Base-by-base conservation (phyloP, 2,329 filamentous ascomycete genomes). In the Fusarium floridanum region DNA sequence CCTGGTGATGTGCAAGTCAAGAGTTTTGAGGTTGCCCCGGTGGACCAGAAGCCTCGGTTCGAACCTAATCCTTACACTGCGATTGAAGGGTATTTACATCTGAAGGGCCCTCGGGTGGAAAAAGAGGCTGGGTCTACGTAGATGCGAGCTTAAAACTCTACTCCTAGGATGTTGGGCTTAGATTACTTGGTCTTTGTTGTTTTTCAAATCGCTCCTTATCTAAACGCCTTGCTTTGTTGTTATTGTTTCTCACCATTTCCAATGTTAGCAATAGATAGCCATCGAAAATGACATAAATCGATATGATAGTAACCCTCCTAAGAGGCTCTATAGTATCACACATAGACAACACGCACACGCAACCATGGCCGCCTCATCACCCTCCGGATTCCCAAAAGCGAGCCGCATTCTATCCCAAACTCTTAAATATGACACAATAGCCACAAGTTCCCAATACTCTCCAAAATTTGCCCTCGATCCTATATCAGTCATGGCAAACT, bases 31-130 rank as follows among this genome's bases (percentile, higher is more conserved):
- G 32, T 34, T 34, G 32, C 11, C 5, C 32, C 60, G 56, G 61
- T 65, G n/a, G 69, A 24, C 5, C 8, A 32, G 34, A 59, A 24
- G 14, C 64, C 70, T 2, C 36, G 11, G 0, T 65, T 70, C 3
- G 7, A 74, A 3, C 32, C 55, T 59, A 65, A 65, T 5, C 71
- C 68, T 3, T 73, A 73, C 6, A 61, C 68, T 20, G 64, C 65
- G 11, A 41, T 71, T 9, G 68, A 73, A 12, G 71, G 71, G 8
- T 73, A 32, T 7, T 37, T 73, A 27, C 70, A 70, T 64, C 2
- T 72, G 1, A 41, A 34, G 32, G 32, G 10, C 32, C 32, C 32
- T 34, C 10, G 12, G 32, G 32, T 34, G 32, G 32, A 34, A 34
- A 34, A 34, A 14, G 12, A 34, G 10, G 32, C 10, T 2, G 32